Evolutionary conservation across 139 green algal species (phyloP).

Genomic region (Diplosphaera chodatii): DNA sequence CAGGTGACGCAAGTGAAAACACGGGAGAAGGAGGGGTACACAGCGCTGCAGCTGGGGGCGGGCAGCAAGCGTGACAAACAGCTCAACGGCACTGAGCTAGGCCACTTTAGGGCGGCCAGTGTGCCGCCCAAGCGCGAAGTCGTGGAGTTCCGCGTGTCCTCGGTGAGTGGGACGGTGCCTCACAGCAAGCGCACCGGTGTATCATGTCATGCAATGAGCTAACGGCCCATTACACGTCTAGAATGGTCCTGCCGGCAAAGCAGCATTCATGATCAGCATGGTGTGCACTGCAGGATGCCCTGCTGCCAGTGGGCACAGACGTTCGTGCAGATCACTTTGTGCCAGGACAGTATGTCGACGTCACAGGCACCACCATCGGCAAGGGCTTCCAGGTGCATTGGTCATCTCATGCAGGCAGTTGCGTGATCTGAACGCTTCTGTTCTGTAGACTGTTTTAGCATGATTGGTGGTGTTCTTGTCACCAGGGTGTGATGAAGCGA

Average conservation of each 20-base stretch:
- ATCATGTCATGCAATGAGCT: no score
- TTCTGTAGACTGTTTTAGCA: no score
- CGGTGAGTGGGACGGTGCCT: no score
- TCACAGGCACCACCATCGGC: slow-evolving; percentile 81
- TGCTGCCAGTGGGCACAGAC: slow-evolving; percentile 78
- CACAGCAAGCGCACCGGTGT: no score
- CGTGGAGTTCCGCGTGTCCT: slow-evolving; percentile 78
- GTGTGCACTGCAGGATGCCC: slow-evolving; percentile 49
- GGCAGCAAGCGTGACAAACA: slow-evolving; percentile 70
- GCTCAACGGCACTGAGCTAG: slow-evolving; percentile 32
- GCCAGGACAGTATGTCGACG: slow-evolving; percentile 89
- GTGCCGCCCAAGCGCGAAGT: slow-evolving; percentile 70
- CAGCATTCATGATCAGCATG: no score
- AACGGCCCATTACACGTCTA: no score
- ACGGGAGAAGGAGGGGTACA: slow-evolving; percentile 64
- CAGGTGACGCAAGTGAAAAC: slow-evolving; percentile 85
- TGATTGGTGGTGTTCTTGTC: no score
- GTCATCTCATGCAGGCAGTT: no score
- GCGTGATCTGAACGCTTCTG: no score
- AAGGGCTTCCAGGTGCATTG: slow-evolving; percentile 92
- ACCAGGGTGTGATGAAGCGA: slow-evolving; percentile 87
- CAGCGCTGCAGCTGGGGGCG: slow-evolving; percentile 71
- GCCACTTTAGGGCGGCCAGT: slow-evolving; percentile 41
- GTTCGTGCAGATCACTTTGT: slow-evolving; percentile 82
- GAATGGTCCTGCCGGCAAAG: no score